Base-by-base conservation (phyloP, 2,329 filamentous ascomycete genomes). In the Xylaria sp. region DNA sequence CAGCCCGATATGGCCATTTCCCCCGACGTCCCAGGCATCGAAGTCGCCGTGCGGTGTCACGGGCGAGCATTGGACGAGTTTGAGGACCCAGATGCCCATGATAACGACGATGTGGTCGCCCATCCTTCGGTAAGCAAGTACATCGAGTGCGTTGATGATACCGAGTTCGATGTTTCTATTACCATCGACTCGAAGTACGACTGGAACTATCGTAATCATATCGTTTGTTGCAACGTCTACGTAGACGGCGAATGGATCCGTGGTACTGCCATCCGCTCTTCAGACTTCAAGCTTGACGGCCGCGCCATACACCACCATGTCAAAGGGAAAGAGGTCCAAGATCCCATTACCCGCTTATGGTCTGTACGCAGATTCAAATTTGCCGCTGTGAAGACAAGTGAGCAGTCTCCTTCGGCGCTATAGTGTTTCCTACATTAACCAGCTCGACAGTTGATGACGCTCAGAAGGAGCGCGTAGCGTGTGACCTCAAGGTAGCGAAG, bases 101-200 rank as follows among this genome's bases (percentile, higher is more conserved):
- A 74, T 1, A 44, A 68, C 25, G 39, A 50, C 23, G 50, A 55
- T 18, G 15, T 2, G 10, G 51, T n/a, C 7, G 28, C 48, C 20
- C 61, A 54, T 28, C 71, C 73, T 48, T 51, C 63, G 18, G 13
- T 72, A 54, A 66, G 58, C 15, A 75, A 78, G 56, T 81, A 79
- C 61, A 76, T 81, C 39, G 76, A 81, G 70, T 77, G 75, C 7
- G 46, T 72, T 13, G 74, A 79, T 34, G 60, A 78, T 18, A 52
- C 73, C 18, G 61, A 74, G 13, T 81, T 80, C 62, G 34, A 70
- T 3, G 48, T 80, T 34, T 23, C 39, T 3, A 13, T 75, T 15
- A 39, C 63, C 0, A 57, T 79, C 1, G 7, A 63, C 25, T 20
- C 70, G 1, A 37, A 32, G 25, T 80, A 80, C 57, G 10, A 68